These are phyloP conservation scores for Alternaria gansuensis DNA, from an alignment of 2,329 filamentous ascomycete species.

Conservation along the genomic window DNA sequence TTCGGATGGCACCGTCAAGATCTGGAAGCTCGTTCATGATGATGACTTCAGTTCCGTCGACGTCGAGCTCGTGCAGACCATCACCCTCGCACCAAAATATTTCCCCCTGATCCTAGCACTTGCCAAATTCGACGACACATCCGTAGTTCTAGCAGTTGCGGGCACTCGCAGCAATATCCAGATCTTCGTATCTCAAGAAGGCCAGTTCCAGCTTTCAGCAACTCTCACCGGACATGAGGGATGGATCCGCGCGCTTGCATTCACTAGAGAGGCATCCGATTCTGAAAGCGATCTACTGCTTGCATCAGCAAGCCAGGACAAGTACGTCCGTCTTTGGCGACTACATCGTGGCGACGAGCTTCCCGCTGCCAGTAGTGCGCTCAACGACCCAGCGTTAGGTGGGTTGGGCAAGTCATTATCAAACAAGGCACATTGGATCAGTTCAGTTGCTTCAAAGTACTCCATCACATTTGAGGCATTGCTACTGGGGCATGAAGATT, in stretches of 20 bases:
- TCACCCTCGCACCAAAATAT: conserved; percentile 77
- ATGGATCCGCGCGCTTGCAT: conserved; percentile 88
- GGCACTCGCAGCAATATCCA: conserved; percentile 87
- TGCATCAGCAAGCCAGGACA: conserved; percentile 95
- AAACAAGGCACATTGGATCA: conserved; percentile 87
- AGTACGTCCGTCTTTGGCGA: conserved; percentile 94
- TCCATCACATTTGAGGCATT: conserved; percentile 93
- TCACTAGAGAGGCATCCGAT: conserved; percentile 69
- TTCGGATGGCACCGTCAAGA: conserved; percentile 69
- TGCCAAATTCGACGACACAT: conserved; percentile 64
- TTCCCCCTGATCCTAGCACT: conserved; percentile 83
- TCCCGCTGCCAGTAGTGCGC: conserved; percentile 64
- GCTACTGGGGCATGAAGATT: conserved; percentile 94
- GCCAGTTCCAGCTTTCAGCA: conserved; percentile 74
- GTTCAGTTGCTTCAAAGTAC: conserved; percentile 67
- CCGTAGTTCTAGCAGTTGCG: conserved; percentile 78
- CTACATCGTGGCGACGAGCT: conserved; percentile 75
- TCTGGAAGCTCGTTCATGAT: conserved; percentile 70
- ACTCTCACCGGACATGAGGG: conserved; percentile 90
- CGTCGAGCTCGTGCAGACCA: conserved; percentile 58
- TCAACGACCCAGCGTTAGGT: conserved; percentile 65
- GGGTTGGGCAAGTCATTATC: conserved; percentile 77
- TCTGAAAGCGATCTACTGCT: conserved; percentile 75
- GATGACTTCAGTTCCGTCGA: conserved; percentile 39
- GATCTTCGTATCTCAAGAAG: conserved; percentile 70